Evolutionary conservation across 108 stramenopile species (phyloP), one percentile per base, ranked within the genome.

Genomic region (Asterionellopsis glacialis): DNA sequence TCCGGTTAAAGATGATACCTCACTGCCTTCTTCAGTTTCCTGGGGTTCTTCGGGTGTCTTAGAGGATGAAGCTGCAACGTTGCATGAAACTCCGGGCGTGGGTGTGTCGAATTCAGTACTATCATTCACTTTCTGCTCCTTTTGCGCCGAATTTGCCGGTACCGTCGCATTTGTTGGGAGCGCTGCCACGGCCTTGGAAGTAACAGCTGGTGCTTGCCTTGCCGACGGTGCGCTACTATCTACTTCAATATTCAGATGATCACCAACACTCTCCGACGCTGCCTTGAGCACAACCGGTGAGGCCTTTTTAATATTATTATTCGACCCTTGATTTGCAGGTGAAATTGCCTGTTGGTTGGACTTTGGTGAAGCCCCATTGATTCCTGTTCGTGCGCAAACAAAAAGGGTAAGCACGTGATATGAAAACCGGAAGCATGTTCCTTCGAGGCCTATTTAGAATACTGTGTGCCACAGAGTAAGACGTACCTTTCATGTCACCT

Each of bases 1-100:
- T n/a, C 87, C 90, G 11, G 92, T 93, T n/a, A 93, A 65, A 4
- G 92, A 90, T 0, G 88, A 90, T 12, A 93, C 85, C 14, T 62
- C 76, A 14, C 85, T 82, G 44, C 51, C 79, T 50, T 73, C 71
- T 39, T 85, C 83, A 0, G 55, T 69, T 13, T 58, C 62, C 22
- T 70, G 23, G 23, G 12, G 21, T n/a, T 59, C 59, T 10, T 58
- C 53, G 45, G 19, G 45, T 6, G 19, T 6, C 45, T 47, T 21
- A 9, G 19, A 21, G 6, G 19, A 47, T 4, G 19, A 2, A 4
- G 45, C 9, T 19, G 45, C 19, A 21, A 6, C 9, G 45, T 21
- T 19, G 19, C 3, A 19, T 6, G 45, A 16, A 47, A 16, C 6
- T 6, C 1, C 19, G 16, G 45, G 16, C 19, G 9, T 21, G 45